Percentiles rank a stretch among this genome's conserved stretches.
Evolutionary conservation across 306 rosid species (phyloP).

Genomic region (Ormosia emarginata): DNA sequence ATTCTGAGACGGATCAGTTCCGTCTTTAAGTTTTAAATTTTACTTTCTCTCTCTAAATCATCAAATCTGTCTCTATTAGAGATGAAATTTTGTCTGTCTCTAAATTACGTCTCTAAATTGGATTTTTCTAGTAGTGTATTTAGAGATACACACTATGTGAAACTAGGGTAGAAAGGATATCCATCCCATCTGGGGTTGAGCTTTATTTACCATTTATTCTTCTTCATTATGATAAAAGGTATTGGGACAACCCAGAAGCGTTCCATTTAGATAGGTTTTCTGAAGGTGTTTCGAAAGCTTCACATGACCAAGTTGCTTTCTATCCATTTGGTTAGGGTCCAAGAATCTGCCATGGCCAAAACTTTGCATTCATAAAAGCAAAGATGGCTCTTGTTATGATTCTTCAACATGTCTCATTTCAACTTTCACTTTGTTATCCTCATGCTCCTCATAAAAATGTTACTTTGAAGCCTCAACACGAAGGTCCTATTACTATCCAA

Average conservation of each 20-base stretch:
- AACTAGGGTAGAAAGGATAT: constrained; percentile 27
- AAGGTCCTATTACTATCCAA: constrained; percentile 37
- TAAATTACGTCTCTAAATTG: too few relatives aligned
- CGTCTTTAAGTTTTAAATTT: too few relatives aligned
- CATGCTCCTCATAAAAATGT: constrained; percentile 35
- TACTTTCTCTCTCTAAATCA: too few relatives aligned
- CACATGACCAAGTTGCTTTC: constrained; percentile 31
- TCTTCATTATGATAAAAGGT: constrained; percentile 30
- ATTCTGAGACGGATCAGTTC: too few relatives aligned
- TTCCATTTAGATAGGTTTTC: constrained; percentile 48
- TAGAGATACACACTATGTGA: neutral
- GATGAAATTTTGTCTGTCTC: too few relatives aligned
- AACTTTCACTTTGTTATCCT: constrained; percentile 45
- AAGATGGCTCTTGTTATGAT: constrained; percentile 44
- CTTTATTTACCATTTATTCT: constrained; percentile 2
- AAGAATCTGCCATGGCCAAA: constrained; percentile 46
- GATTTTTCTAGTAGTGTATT: too few relatives aligned
- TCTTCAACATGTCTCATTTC: constrained; percentile 44
- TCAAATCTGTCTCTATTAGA: too few relatives aligned
- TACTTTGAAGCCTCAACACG: constrained; percentile 40
- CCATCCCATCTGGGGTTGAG: constrained; percentile 41
- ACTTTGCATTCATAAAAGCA: constrained; percentile 42
- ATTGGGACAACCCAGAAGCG: constrained; percentile 39
- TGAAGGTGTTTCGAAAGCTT: constrained; percentile 38
- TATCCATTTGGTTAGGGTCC: constrained; percentile 56